Base-by-base conservation (phyloP, 495 filamentous ascomycete species). In the Hypomontagnella submonticulosa region DNA sequence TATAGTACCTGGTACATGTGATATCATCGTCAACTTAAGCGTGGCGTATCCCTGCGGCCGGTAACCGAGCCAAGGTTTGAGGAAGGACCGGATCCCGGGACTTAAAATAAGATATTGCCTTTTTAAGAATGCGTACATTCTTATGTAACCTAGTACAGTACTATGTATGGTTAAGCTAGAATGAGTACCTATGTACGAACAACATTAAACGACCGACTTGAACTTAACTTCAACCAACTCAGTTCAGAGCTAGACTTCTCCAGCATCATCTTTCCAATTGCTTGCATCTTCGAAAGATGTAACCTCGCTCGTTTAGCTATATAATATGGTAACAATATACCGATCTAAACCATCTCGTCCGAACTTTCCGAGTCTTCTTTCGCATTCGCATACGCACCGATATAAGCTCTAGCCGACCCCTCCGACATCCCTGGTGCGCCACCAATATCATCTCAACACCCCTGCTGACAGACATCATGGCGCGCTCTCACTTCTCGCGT, bases 401-500 rank as follows among this genome's bases (percentile, higher is more conserved):
- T 8, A 23, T 30, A 47, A 23, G 13, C 20, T 27, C 18, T 27
- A 42, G 55, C 57, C 49, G 46, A 67, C 52, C 64, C 64, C 64
- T 57, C 57, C 41, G 38, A 27, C 46, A 38, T 15, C 49, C 38
- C 19, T 37, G 8, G 38, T 51, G 18, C 43, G 46, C 43, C 56
- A 50, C 43, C 19, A 27, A 32, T 15, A 43, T n/a, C 37, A 15
- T n/a, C 34, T n/a, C 55, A 49, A 12, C 54, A 30, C 10, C 33
- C n/a, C n/a, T 27, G 37, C 34, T 18, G 16, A 40, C 27, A 18
- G 12, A 27, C 32, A 61, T 34, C 43, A 63, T 61, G 58, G 58
- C 70, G 37, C 56, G 60, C 53, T 63, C 60, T 38, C 50, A 55
- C 30, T 61, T 68, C 57, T 73, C 78, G 40, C 80, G 77, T 57